A percentile compares a stretch with the other conserved stretches of the same genome.
Conservation (phyloP, 2,329 filamentous ascomycete genomes). For the Colletotrichum salicis region DNA sequence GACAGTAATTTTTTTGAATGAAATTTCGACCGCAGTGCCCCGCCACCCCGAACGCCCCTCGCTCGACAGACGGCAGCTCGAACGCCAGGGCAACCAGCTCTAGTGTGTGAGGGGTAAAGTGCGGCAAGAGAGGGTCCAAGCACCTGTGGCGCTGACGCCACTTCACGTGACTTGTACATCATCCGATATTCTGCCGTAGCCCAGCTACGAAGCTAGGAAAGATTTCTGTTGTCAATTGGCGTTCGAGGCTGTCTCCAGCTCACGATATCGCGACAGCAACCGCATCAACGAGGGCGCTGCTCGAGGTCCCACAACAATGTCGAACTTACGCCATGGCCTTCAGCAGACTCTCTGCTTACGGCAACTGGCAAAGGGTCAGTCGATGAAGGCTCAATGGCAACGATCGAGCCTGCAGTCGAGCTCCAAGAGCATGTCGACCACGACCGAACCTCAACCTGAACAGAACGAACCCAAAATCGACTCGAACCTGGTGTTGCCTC, state of each 20-base stretch:
- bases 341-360: slow-evolving; percentile 50
- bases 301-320: slow-evolving; percentile 43
- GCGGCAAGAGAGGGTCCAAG: neutral
- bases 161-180: neutral
- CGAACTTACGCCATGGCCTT: slow-evolving; percentile 46
- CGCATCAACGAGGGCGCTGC: slow-evolving; percentile 25
- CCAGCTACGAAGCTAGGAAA: slow-evolving; percentile 23
- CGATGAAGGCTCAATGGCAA: slow-evolving; percentile 41
- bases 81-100: slow-evolving; percentile 20
- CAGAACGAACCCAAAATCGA: neutral
- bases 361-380: slow-evolving; percentile 44
- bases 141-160: neutral
- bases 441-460: slow-evolving; percentile 6
- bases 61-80: slow-evolving; percentile 12
- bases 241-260: neutral
- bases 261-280: slow-evolving; percentile 29
- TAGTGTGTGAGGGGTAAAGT: slow-evolving; percentile 10
- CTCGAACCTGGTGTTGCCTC: slow-evolving; percentile 12
- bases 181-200: slow-evolving; percentile 22
- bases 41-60: slow-evolving; percentile 28
- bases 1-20: slow-evolving; percentile 36
- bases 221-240: slow-evolving; percentile 29
- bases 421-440: slow-evolving; percentile 42
- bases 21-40: slow-evolving; percentile 33
- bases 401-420: slow-evolving; percentile 40